phyloP scores from a whole-genome alignment of 352 stramenopile species.

The Globisporangium canariense region DNA sequence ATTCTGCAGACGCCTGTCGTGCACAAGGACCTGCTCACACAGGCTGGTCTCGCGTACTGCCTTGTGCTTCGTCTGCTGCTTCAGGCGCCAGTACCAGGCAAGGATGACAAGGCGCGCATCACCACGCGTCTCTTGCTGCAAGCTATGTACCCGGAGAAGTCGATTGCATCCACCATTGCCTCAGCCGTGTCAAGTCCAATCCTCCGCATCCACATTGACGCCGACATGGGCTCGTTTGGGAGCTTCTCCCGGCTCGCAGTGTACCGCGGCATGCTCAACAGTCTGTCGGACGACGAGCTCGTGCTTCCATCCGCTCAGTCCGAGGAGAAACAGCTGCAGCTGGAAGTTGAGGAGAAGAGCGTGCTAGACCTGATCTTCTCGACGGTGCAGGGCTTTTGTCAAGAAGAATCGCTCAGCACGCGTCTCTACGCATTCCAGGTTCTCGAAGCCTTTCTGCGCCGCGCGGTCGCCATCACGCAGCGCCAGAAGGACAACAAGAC shows the following conservation, averaged over 20 bases:
- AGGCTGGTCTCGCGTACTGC: slow-evolving; percentile 66
- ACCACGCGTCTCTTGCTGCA: slow-evolving; percentile 35
- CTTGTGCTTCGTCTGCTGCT: slow-evolving; percentile 61
- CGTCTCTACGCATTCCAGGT: slow-evolving; percentile 82
- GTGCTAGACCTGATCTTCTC: slow-evolving; percentile 58
- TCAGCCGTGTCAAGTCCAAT: not conserved
- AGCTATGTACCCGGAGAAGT: slow-evolving; percentile 32
- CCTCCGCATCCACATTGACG: slow-evolving; percentile 32
- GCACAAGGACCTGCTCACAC: slow-evolving; percentile 80
- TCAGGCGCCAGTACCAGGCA: slow-evolving; percentile 17
- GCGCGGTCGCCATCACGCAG: slow-evolving; percentile 47
- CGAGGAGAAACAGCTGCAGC: not conserved
- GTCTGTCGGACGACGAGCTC: slow-evolving; percentile 53
- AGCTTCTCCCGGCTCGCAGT: slow-evolving; percentile 60
- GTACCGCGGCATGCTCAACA: slow-evolving; percentile 68
- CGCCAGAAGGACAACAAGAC: slow-evolving; percentile 22
- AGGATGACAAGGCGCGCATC: slow-evolving; percentile 3
- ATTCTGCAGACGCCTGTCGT: slow-evolving; percentile 66
- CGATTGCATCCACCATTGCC: not conserved
- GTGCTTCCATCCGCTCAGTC: slow-evolving; percentile 18
- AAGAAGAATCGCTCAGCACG: slow-evolving; percentile 59
- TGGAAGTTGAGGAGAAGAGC: slow-evolving; percentile 14
- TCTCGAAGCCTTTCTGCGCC: slow-evolving; percentile 69
- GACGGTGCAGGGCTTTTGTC: slow-evolving; percentile 47
- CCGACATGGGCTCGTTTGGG: slow-evolving; percentile 39